Conservation (phyloP, 1,139 yeast genomes). For the Candida glucosophila region DNA sequence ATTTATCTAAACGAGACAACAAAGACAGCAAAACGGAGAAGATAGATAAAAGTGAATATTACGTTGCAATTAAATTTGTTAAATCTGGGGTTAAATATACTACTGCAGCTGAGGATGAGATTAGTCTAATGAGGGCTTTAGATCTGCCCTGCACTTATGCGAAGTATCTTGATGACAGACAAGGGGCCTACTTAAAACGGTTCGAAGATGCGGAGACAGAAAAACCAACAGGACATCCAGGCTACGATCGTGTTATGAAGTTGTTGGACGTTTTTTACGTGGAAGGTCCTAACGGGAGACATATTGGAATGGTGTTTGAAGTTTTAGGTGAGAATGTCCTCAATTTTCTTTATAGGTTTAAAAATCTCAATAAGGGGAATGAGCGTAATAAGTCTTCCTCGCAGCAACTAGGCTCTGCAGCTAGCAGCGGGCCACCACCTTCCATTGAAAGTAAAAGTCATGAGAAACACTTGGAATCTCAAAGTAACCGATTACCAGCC, state of each 20-base stretch:
- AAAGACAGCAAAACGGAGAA: constrained; percentile 1
- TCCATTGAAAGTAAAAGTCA: background rate
- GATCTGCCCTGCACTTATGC: constrained; percentile 10
- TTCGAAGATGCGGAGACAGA: constrained; percentile 2
- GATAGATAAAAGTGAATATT: constrained; percentile 12
- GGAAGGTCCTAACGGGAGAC: constrained; percentile 33
- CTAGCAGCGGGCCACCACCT: no score
- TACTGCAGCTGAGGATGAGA: constrained; percentile 38
- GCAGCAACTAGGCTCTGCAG: constrained; percentile 16
- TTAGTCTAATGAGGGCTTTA: constrained; percentile 19
- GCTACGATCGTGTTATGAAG: constrained; percentile 32
- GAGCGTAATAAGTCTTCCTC: constrained; percentile 15
- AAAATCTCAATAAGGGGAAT: constrained; percentile 5
- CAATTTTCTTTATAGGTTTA: constrained; percentile 29
- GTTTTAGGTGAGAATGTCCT: constrained; percentile 34
- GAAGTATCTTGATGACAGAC: constrained; percentile 7
- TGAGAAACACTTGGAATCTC: constrained; percentile 9
- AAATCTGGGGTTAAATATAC: constrained; percentile 30
- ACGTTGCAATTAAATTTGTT: constrained; percentile 37
- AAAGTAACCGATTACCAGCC: no score
- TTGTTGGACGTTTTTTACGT: constrained; percentile 33
- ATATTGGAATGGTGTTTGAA: constrained; percentile 38
- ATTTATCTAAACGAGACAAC: constrained; percentile 2
- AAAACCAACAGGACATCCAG: constrained; percentile 18
- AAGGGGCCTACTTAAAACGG: constrained; percentile 3